A percentile compares a stretch with the other conserved stretches of the same genome.
These are phyloP conservation scores for Hericium alpestre DNA, from an alignment of 768 basidiomycete genomes.

Conservation along the genomic window DNA sequence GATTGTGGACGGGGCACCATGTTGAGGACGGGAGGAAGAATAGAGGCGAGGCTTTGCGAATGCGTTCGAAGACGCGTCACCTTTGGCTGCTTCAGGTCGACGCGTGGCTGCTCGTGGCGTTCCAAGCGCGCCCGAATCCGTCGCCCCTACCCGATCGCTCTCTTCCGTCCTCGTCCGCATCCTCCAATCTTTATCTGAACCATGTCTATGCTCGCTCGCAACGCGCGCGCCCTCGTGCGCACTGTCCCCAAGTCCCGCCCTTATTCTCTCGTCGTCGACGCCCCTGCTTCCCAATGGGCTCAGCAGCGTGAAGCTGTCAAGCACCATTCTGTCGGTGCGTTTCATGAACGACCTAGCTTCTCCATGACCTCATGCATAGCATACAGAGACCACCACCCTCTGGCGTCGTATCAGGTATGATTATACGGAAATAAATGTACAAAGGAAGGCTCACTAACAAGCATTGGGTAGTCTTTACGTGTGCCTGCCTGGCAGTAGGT, in stretches of 20 bases:
- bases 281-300: slow-evolving; percentile 33
- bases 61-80: slow-evolving; percentile 29
- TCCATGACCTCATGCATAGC: slow-evolving; percentile 9
- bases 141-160: neutral
- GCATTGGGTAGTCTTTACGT: slow-evolving; percentile 48
- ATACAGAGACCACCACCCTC: slow-evolving; percentile 59
- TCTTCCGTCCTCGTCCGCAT: slow-evolving; percentile 2
- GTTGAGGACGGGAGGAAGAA: slow-evolving; percentile 10
- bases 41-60: slow-evolving; percentile 10
- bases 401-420: slow-evolving; percentile 82
- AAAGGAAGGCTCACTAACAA: no score
- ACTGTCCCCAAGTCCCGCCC: slow-evolving; percentile 25
- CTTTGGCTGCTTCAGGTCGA: neutral
- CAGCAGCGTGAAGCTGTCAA: slow-evolving; percentile 45
- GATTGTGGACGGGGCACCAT: slow-evolving; percentile 72
- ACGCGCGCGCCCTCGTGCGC: slow-evolving; percentile 39
- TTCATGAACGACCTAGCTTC: neutral
- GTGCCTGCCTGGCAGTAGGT: slow-evolving; percentile 66
- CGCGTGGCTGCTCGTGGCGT: slow-evolving; percentile 4
- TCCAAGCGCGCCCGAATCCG: slow-evolving; percentile 4
- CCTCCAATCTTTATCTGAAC: neutral
- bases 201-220: slow-evolving; percentile 32
- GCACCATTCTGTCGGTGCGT: slow-evolving; percentile 56
- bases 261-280: slow-evolving; percentile 28
- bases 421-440: neutral